A percentile compares a stretch with the other conserved stretches of the same genome.
Conservation (phyloP, 2,329 filamentous ascomycete genomes). For the Aureobasidium mangrovei region DNA sequence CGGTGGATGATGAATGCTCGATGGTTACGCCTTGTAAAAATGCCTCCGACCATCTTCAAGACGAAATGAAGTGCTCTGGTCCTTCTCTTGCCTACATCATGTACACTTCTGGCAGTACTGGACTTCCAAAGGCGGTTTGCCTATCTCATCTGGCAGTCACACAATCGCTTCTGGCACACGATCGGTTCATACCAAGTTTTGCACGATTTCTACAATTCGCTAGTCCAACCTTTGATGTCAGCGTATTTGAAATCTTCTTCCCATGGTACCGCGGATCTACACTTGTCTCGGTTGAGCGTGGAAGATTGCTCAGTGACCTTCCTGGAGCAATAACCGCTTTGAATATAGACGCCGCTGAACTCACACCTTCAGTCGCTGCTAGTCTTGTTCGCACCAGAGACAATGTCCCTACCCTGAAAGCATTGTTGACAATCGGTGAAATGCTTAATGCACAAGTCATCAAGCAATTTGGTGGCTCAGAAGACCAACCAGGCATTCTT, state of each 20-base stretch:
- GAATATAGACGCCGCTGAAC: slow-evolving; percentile 71
- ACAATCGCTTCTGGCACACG: slow-evolving; percentile 74
- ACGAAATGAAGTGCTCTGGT: background rate
- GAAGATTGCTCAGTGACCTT: slow-evolving; percentile 65
- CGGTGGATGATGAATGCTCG: slow-evolving; percentile 29
- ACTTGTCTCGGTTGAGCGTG: slow-evolving; percentile 61
- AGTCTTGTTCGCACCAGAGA: slow-evolving; percentile 62
- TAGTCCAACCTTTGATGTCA: slow-evolving; percentile 87
- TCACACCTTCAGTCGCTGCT: slow-evolving; percentile 80
- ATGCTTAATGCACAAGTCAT: slow-evolving; percentile 77
- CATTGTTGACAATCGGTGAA: slow-evolving; percentile 82
- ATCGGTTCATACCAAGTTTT: slow-evolving; percentile 67
- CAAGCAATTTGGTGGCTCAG: slow-evolving; percentile 63
- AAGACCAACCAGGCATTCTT: slow-evolving; percentile 52
- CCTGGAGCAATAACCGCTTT: slow-evolving; percentile 56
- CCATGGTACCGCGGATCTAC: slow-evolving; percentile 66
- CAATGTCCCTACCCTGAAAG: slow-evolving; percentile 57
- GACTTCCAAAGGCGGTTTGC: slow-evolving; percentile 77
- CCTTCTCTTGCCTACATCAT: slow-evolving; percentile 69
- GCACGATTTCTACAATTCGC: slow-evolving; percentile 82
- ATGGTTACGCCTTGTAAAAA: background rate
- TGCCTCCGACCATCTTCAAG: background rate
- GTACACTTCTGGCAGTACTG: slow-evolving; percentile 89
- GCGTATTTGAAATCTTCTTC: slow-evolving; percentile 92
- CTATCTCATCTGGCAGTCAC: slow-evolving; percentile 72